Percentiles rank a stretch among this genome's conserved stretches.
phyloP scores from a whole-genome alignment of 306 rosid genomes.

The cucumber (Cucumis sativus) region DNA sequence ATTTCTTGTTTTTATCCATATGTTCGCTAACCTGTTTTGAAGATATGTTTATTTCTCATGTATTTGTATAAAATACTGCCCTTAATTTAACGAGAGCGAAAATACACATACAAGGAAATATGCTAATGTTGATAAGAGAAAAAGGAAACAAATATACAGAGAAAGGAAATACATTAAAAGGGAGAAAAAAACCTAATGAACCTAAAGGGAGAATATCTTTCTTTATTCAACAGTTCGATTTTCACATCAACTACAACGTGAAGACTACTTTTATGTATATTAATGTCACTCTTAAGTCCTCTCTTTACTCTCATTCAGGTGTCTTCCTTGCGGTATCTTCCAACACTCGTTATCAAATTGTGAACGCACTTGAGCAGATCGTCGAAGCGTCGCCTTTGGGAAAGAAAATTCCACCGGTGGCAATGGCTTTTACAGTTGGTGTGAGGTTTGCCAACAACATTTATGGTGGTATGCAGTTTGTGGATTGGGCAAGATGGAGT shows the following conservation, averaged over 20 bases:
- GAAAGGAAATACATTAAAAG: too few species aligned
- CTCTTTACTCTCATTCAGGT: slow-evolving; percentile 27
- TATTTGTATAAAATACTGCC: too few species aligned
- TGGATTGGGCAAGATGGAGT: slow-evolving; percentile 90
- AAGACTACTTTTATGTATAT: background rate
- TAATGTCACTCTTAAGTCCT: background rate
- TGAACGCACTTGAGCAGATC: slow-evolving; percentile 64
- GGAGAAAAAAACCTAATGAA: too few species aligned
- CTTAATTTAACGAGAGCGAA: too few species aligned
- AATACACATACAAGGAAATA: too few species aligned
- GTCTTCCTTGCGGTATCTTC: slow-evolving; percentile 92
- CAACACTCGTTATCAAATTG: slow-evolving; percentile 77
- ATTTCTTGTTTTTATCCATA: background rate
- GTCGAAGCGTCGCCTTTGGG: slow-evolving; percentile 77
- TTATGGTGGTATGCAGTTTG: slow-evolving; percentile 94
- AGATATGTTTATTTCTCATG: too few species aligned
- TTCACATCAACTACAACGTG: background rate
- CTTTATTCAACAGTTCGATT: background rate
- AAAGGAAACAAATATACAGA: too few species aligned
- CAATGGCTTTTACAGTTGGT: slow-evolving; percentile 80
- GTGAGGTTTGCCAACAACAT: slow-evolving; percentile 83
- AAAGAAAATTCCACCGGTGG: slow-evolving; percentile 66
- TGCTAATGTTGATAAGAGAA: too few species aligned
- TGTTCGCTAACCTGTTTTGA: background rate
- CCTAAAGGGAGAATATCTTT: too few species aligned